phyloP scores from a whole-genome alignment of 305 asterid genomes.

The Coffea humblotiana region DNA sequence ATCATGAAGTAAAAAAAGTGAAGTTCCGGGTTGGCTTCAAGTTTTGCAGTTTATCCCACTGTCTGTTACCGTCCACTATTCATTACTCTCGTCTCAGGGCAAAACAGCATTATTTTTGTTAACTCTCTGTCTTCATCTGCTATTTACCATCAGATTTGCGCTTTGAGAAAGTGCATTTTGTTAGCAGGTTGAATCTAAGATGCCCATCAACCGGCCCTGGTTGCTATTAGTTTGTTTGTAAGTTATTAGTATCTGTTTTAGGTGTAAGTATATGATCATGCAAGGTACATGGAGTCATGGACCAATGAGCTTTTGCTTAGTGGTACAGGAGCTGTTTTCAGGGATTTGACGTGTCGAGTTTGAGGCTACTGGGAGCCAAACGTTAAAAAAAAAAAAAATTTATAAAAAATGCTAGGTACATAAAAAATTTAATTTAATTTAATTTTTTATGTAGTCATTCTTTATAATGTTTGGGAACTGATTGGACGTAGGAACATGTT shows the following conservation, averaged over 20 bases:
- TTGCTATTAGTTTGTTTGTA: no score
- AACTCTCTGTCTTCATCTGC: not conserved
- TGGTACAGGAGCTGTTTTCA: no score
- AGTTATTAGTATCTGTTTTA: not conserved
- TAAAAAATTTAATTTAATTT: not conserved
- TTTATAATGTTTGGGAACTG: not conserved
- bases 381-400: no score
- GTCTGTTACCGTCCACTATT: not conserved
- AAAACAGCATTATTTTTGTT: not conserved
- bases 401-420: not conserved
- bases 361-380: no score
- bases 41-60: not conserved
- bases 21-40: not conserved
- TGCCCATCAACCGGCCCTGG: not conserved
- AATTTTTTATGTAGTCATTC: not conserved
- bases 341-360: no score
- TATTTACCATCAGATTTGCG: not conserved
- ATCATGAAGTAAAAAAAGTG: no score
- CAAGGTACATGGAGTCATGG: not conserved
- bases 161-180: not conserved
- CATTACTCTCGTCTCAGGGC: not conserved
- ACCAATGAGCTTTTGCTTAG: no score
- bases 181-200: not conserved
- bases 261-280: constrained; percentile 1
- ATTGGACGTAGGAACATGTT: not conserved